Evolutionary conservation across 257 asterid genomes (phyloP).

Genomic region (Solanum neorickii): DNA sequence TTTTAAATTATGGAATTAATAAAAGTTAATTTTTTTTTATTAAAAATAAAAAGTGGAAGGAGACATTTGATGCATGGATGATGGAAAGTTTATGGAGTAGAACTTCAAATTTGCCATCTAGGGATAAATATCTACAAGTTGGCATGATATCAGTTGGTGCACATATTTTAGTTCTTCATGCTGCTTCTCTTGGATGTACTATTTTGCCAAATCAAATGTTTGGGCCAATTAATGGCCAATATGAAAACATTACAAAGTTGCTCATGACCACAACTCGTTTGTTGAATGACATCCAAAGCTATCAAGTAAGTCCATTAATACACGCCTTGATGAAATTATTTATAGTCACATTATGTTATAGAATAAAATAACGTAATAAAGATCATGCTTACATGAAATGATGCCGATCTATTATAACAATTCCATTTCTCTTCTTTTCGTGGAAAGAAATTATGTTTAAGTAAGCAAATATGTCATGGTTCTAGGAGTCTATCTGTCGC

Average conservation of each 20-base stretch:
- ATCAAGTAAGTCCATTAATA: conserved; percentile 19
- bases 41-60: conserved; percentile 28
- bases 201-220: background rate
- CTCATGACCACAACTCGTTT: conserved; percentile 38
- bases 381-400: background rate
- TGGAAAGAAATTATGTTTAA: too few relatives aligned
- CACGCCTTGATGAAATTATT: background rate
- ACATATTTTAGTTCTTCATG: conserved; percentile 32
- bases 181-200: conserved; percentile 15
- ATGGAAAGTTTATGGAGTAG: conserved; percentile 45
- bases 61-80: conserved; percentile 53
- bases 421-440: too few relatives aligned
- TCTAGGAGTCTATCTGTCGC: too few relatives aligned
- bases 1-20: background rate
- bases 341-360: background rate
- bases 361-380: background rate
- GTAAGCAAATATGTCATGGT: too few relatives aligned
- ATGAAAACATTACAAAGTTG: conserved; percentile 31
- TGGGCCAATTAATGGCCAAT: conserved; percentile 1
- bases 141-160: conserved; percentile 36
- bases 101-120: conserved; percentile 24
- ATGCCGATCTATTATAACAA: too few relatives aligned
- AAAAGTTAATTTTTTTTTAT: background rate
- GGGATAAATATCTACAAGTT: conserved; percentile 28
- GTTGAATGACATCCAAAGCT: conserved; percentile 46